A percentile compares a stretch with the other conserved stretches of the same genome.
Evolutionary conservation across 2,329 filamentous ascomycete species (phyloP).

Genomic region (Ophiostoma sp.): DNA sequence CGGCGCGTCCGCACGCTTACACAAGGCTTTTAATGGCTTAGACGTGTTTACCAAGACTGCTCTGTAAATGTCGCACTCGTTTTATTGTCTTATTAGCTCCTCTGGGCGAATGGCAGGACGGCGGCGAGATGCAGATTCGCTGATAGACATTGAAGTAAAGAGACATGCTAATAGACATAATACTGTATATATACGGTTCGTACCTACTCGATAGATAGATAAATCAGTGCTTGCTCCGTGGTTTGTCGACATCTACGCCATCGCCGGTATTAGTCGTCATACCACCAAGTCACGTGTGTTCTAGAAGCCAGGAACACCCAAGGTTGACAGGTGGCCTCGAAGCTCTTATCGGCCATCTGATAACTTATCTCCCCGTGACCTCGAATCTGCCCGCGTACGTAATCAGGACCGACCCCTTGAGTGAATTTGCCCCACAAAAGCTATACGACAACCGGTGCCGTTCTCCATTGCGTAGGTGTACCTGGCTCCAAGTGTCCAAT

Average conservation of each 20-base stretch:
- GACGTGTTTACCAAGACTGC: neutral
- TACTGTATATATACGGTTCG: too few relatives aligned
- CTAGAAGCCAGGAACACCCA: neutral
- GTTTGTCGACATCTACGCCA: neutral
- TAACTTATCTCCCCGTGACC: neutral
- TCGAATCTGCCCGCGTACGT: neutral
- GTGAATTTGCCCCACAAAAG: neutral
- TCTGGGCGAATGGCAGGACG: constrained; percentile 1
- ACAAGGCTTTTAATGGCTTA: constrained; percentile 12
- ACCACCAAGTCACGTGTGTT: constrained; percentile 3
- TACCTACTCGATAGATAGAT: too few relatives aligned
- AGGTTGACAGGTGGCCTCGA: constrained; percentile 10
- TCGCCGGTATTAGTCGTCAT: neutral
- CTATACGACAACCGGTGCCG: neutral
- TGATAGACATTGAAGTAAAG: too few relatives aligned
- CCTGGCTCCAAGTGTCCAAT: constrained; percentile 10
- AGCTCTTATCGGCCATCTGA: neutral
- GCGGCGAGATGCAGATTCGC: neutral
- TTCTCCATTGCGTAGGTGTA: neutral
- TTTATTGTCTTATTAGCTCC: neutral
- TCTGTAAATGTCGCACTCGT: constrained; percentile 10
- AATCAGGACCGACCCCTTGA: neutral
- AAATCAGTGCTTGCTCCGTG: neutral
- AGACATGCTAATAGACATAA: neutral
- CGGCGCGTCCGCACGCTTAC: constrained; percentile 8